Evolutionary conservation across 192 early-diverging fungal genomes (phyloP).

Genomic region (Dimargaris cristalligena): DNA sequence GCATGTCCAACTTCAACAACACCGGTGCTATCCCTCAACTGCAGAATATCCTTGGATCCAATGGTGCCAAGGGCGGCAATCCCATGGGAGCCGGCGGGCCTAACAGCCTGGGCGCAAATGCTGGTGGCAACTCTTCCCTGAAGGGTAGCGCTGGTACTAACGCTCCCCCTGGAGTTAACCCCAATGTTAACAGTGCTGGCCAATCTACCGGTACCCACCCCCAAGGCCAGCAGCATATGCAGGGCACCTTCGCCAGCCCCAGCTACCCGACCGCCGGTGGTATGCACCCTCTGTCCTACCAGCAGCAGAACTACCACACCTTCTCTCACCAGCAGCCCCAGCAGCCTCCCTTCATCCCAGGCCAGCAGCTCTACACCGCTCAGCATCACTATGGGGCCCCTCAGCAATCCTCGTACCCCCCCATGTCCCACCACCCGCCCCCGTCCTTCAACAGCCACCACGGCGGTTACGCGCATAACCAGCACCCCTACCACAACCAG

Average conservation of each 20-base stretch:
- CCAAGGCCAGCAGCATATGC: background rate
- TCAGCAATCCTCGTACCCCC: conserved; percentile 3
- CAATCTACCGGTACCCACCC: background rate
- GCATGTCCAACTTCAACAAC: conserved; percentile 2
- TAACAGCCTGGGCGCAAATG: background rate
- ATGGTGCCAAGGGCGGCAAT: background rate
- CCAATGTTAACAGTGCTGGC: no score
- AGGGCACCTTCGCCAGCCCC: conserved; percentile 1
- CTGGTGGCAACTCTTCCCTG: background rate
- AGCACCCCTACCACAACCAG: background rate
- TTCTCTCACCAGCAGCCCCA: conserved; percentile 11
- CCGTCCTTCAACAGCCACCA: conserved; percentile 2
- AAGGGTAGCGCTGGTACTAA: background rate
- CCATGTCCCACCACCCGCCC: background rate
- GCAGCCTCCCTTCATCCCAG: conserved; percentile 6
- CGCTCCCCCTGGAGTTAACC: background rate
- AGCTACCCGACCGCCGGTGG: conserved; percentile 6
- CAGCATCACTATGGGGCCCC: conserved; percentile 8
- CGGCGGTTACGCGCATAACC: background rate
- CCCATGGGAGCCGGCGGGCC: no score
- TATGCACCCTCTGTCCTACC: conserved; percentile 7
- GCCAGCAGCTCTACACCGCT: conserved; percentile 4
- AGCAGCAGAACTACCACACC: conserved; percentile 10
- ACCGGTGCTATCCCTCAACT: conserved; percentile 6
- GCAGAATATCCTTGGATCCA: conserved; percentile 5